These are phyloP conservation scores for Fulvia fulva DNA, from an alignment of 2,329 filamentous ascomycete species.

Conservation along the genomic window DNA sequence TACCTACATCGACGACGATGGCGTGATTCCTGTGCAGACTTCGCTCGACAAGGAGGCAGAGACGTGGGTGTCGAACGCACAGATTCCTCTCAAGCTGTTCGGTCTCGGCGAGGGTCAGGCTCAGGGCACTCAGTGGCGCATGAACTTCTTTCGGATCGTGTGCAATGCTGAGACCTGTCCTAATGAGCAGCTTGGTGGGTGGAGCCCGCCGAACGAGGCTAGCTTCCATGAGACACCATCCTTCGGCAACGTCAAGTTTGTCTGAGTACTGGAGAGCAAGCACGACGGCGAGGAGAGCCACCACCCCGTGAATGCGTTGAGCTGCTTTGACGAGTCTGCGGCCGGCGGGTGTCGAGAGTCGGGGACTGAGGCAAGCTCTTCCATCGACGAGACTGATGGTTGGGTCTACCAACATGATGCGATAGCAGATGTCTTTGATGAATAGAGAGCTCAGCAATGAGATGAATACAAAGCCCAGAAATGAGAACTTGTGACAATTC, in stretches of 20 bases:
- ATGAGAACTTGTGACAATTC: no score
- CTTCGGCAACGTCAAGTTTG: slow-evolving; percentile 13
- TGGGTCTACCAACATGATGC: no score
- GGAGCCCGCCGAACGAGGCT: slow-evolving; percentile 9
- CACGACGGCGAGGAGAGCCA: no score
- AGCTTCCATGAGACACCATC: slow-evolving; percentile 16
- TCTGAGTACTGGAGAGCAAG: background rate
- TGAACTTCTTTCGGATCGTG: slow-evolving; percentile 20
- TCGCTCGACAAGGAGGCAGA: slow-evolving; percentile 1
- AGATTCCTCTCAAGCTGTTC: slow-evolving; percentile 14
- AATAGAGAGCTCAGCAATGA: no score
- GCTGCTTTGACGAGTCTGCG: no score
- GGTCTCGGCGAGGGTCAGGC: slow-evolving; percentile 12
- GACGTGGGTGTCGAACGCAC: slow-evolving; percentile 8
- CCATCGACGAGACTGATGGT: no score
- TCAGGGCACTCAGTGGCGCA: slow-evolving; percentile 17
- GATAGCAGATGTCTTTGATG: no score
- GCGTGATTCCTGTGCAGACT: slow-evolving; percentile 7
- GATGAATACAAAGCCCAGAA: no score
- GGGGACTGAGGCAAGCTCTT: no score
- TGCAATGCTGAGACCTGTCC: slow-evolving; percentile 10
- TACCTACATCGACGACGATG: slow-evolving; percentile 4
- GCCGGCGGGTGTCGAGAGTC: no score
- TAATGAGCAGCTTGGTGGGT: slow-evolving; percentile 9
- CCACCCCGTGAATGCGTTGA: no score